Evolutionary conservation across 2,329 filamentous ascomycete species (phyloP), one percentile per base, ranked within the genome.

Genomic region (Cladophialophora exuberans): DNA sequence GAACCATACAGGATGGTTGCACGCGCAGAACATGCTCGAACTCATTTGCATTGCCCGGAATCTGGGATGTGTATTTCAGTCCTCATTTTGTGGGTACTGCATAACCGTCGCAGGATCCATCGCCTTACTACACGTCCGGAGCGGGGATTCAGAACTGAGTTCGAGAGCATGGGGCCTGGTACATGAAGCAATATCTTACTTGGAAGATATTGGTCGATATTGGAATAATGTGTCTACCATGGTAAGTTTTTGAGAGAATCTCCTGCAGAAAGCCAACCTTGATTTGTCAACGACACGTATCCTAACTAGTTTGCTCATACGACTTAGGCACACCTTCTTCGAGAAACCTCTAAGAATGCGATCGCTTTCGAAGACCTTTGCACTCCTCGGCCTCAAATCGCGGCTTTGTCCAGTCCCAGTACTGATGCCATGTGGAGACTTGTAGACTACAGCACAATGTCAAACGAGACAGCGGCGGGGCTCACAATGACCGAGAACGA

Each of bases 71-170:
- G 50, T 56, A 3, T 41, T 65, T 6, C 61, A 66, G 39, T 67
- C 67, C 1, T 70, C 68, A 0, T 71, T 70, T 48, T 68, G 66
- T 42, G 63, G 68, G 2, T 72, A 72, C 45, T 69, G 66, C 25
- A 62, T 67, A n/a, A 65, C 64, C 11, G 54, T 71, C n/a, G 65
- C 65, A 3, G 67, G 64, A 6, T 35, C 45, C 3, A 51, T 51
- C 18, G 52, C 52, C 4, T 18, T 41, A 13, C 31, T 49, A 17
- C 26, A 44, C 15, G 20, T 42, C n/a, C 2, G 46, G n/a, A 9
- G 46, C 33, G 20, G 23, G 2, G 30, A 26, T 3, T 15, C 30
- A 7, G 25, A 15, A 13, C 18, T 18, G 17, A 25, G 44, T n/a
- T 18, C 35, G 9, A 28, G n/a, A 31, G 51, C 39, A 26, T 18